phyloP scores from a whole-genome alignment of 129 eudicot genomes.

The Flaveria sonorensis region DNA sequence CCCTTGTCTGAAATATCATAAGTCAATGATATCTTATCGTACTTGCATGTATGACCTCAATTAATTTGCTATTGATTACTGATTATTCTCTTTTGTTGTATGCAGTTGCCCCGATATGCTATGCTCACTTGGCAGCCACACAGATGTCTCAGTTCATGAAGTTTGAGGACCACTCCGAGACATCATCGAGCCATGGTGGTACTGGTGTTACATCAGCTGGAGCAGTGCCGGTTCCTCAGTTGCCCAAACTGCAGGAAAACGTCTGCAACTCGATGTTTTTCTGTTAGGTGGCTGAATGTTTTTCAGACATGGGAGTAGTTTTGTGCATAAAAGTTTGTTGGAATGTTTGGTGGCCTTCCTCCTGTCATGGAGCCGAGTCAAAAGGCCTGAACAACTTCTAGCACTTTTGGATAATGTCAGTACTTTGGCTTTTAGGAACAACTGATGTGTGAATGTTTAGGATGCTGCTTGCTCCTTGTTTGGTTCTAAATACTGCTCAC shows the following conservation, averaged over 20 bases:
- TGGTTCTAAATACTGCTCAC: background rate
- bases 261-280: conserved; percentile 76
- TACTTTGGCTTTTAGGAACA: conserved; percentile 10
- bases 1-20: too few species aligned
- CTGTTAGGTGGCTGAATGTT: conserved; percentile 35
- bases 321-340: conserved; percentile 25
- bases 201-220: conserved; percentile 55
- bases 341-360: background rate
- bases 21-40: too few species aligned
- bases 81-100: background rate
- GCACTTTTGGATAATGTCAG: background rate
- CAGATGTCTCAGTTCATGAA: conserved; percentile 74
- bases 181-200: conserved; percentile 69
- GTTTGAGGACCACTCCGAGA: conserved; percentile 65
- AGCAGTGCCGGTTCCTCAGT: conserved; percentile 53
- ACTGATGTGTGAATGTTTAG: conserved; percentile 9
- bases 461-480: background rate
- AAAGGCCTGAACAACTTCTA: conserved; percentile 20
- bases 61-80: background rate
- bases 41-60: too few species aligned
- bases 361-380: conserved; percentile 15
- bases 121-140: conserved; percentile 81
- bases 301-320: background rate
- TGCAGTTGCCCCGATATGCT: conserved; percentile 70
- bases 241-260: conserved; percentile 50